Percentiles rank a stretch among this genome's conserved stretches.
Evolutionary conservation across 768 basidiomycete genomes (phyloP).

Genomic region (Myochromella boudieri): DNA sequence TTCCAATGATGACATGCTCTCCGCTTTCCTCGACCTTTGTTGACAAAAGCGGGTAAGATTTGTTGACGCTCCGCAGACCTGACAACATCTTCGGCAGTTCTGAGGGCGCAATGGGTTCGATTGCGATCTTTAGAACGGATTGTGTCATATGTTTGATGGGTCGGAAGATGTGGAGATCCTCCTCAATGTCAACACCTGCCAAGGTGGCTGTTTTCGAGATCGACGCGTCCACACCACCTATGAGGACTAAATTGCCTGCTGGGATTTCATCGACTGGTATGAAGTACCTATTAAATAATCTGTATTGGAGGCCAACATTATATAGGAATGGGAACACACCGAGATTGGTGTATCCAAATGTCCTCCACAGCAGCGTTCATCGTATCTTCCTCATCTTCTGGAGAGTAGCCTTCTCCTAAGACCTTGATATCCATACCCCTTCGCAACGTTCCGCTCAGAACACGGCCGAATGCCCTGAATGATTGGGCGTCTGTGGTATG

Average conservation of each 20-base stretch:
- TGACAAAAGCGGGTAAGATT: slow-evolving; percentile 90
- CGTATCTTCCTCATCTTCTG: slow-evolving; percentile 99
- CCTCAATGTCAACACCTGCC: slow-evolving; percentile 66
- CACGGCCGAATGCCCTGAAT: slow-evolving; percentile 94
- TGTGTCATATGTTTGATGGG: slow-evolving; percentile 97
- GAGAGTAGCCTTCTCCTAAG: slow-evolving; percentile 96
- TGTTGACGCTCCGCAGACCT: slow-evolving; percentile 95
- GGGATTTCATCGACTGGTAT: slow-evolving; percentile 86
- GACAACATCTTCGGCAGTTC: slow-evolving; percentile 99
- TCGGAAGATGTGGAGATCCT: slow-evolving; percentile 92
- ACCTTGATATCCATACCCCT: slow-evolving; percentile 89
- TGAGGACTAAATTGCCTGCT: slow-evolving; percentile 90
- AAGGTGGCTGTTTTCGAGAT: slow-evolving; percentile 96
- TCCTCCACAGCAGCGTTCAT: slow-evolving; percentile 79
- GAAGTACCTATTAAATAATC: slow-evolving; percentile 65
- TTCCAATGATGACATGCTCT: slow-evolving; percentile 95
- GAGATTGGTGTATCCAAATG: slow-evolving; percentile 87
- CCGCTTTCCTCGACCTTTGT: slow-evolving; percentile 99
- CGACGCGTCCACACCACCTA: slow-evolving; percentile 91
- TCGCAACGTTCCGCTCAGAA: slow-evolving; percentile 87
- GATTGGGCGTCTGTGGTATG: slow-evolving; percentile 96
- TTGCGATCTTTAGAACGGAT: slow-evolving; percentile 95
- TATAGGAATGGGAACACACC: slow-evolving; percentile 45
- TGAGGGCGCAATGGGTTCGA: slow-evolving; percentile 96
- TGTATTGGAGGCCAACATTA: slow-evolving; percentile 5